Percentiles rank a stretch among this genome's conserved stretches.
phyloP scores from a whole-genome alignment of 805 yeast species.

The Saccharomycopsis sp. region DNA sequence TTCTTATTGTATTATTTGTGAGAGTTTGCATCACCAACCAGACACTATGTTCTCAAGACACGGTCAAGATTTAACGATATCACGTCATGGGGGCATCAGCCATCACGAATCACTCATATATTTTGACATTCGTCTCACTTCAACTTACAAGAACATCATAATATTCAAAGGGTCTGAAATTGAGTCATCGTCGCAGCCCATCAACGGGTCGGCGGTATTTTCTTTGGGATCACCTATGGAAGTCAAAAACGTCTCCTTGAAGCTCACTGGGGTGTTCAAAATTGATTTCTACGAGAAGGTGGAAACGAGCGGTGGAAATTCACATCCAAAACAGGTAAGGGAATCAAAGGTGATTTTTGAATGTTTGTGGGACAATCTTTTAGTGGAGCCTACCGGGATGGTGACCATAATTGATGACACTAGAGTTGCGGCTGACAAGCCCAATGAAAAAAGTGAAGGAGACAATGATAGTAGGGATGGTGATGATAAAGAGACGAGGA shows the following conservation, averaged over 20 bases:
- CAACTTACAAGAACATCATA: constrained; percentile 49
- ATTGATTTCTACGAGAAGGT: constrained; percentile 46
- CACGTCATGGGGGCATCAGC: too few relatives aligned
- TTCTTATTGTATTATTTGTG: too few relatives aligned
- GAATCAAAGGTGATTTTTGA: constrained; percentile 59
- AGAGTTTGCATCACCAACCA: too few relatives aligned
- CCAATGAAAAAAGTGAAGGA: background rate
- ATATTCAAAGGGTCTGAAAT: constrained; percentile 66
- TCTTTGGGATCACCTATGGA: constrained; percentile 45
- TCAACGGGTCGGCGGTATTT: constrained; percentile 67
- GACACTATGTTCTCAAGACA: constrained; percentile 3
- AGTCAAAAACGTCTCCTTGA: constrained; percentile 51
- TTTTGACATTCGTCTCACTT: constrained; percentile 23
- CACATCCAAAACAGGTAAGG: constrained; percentile 31
- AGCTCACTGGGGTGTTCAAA: constrained; percentile 53
- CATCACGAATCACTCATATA: too few relatives aligned
- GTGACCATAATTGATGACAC: constrained; percentile 20
- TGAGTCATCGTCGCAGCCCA: constrained; percentile 66
- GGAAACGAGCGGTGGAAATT: background rate
- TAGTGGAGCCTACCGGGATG: constrained; percentile 28
- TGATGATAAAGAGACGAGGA: too few relatives aligned
- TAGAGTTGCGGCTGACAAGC: too few relatives aligned
- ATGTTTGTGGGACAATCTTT: constrained; percentile 59
- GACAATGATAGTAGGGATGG: too few relatives aligned
- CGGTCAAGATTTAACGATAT: too few relatives aligned